Evolutionary conservation across 2,329 filamentous ascomycete species (phyloP), one percentile per base, ranked within the genome.

Genomic region (Neofusicoccum sp.): DNA sequence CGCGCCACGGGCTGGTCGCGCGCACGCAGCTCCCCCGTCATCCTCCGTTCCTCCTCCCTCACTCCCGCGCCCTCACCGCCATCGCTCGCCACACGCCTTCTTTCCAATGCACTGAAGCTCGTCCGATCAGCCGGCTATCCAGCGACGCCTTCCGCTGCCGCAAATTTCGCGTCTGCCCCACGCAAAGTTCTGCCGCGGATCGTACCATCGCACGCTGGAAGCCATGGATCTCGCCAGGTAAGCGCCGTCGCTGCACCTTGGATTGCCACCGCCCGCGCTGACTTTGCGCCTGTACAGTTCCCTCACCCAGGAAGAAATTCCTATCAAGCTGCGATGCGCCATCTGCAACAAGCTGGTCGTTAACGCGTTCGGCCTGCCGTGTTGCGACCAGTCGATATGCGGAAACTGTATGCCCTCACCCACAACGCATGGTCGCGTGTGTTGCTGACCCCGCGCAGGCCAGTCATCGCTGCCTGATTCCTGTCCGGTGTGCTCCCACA

Each of bases 301-400:
- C 56, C 83, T 97, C 65, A 81, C 87, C 22, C 86, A 90, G 67
- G 91, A 94, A 71, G 92, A 95, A 66, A 93, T 97, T 64, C 95
- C 95, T n/a, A 92, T 93, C 72, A 97, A 97, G 83, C 85, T 99
- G 67, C 90, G 93, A 78, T 99, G 95, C 82, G 92, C 92, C 59
- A 91, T 92, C 70, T 99, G 95, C 79, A 95, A 90, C 80, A 93
- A 91, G 76, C 84, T 98, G 64, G 93, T 93, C 34, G 82, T 96
- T 67, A 96, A 97, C 75, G 92, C 94, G 7, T 96, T 92, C 76
- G 91, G 93, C 67, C 83, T 97, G 33, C 92, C 93, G 1, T 99
- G 95, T 79, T 99, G 95, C 77, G 95, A 97, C 73, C 94, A 96
- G 74, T 89, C 91, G 44, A 96, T 98, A 64, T 98, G 95, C 82